phyloP scores from a whole-genome alignment of 2,329 filamentous ascomycete species.

The Lasiodiplodia citricola region DNA sequence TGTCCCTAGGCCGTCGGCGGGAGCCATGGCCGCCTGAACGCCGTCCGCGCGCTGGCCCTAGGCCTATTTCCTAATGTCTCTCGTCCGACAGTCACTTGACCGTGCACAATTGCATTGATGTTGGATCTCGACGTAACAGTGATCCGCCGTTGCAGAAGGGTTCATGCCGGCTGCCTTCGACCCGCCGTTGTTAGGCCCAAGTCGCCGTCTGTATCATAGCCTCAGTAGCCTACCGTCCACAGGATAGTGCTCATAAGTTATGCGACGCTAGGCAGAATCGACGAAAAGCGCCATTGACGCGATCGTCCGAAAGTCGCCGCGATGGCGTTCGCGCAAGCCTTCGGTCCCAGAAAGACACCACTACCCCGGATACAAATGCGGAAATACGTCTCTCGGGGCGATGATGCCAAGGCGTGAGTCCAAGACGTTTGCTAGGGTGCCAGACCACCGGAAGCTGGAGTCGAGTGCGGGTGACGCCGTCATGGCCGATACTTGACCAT shows the following conservation, averaged over 20 bases:
- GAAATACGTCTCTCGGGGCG: background rate
- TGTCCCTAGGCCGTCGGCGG: background rate
- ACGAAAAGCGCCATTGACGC: background rate
- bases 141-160: conserved; percentile 4
- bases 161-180: background rate
- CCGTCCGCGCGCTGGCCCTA: background rate
- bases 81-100: background rate
- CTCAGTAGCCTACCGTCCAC: conserved; percentile 3
- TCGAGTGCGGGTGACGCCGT: background rate
- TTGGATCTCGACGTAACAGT: conserved; percentile 2
- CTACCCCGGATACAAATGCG: background rate
- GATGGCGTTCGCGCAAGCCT: background rate
- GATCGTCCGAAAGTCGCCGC: background rate
- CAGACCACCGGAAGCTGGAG: background rate
- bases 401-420: background rate
- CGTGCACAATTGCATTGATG: background rate
- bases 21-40: background rate
- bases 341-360: conserved; percentile 5
- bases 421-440: background rate
- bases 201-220: background rate
- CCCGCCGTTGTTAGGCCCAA: conserved; percentile 1
- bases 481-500: background rate
- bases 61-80: background rate
- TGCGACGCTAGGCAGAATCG: conserved; percentile 8
- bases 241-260: background rate